phyloP scores from a whole-genome alignment of 2,329 filamentous ascomycete species.

The Arthrobotrys sphaeroides region DNA sequence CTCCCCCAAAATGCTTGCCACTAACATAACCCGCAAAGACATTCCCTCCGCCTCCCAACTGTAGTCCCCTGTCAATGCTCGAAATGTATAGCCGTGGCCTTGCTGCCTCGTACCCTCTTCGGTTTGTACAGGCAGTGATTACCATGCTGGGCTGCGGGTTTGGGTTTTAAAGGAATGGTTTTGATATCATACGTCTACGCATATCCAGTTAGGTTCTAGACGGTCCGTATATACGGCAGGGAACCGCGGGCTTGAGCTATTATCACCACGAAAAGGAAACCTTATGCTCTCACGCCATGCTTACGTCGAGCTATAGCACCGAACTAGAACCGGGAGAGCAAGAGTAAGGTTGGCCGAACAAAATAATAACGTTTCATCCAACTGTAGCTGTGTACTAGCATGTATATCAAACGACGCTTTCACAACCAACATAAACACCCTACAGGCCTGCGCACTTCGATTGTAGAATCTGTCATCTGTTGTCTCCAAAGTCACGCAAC shows the following conservation, averaged over 20 bases:
- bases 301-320: too few relatives aligned
- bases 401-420: too few relatives aligned
- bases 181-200: background rate
- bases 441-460: too few relatives aligned
- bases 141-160: background rate
- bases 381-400: background rate
- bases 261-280: background rate
- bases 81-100: too few relatives aligned
- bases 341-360: background rate
- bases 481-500: too few relatives aligned
- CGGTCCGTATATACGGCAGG: background rate
- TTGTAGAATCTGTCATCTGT: too few relatives aligned
- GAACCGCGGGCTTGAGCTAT: background rate
- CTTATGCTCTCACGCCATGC: too few relatives aligned
- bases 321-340: too few relatives aligned
- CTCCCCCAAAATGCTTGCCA: background rate
- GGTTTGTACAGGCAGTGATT: slow-evolving; percentile 2
- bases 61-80: background rate
- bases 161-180: too few relatives aligned
- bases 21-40: slow-evolving; percentile 17
- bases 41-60: background rate
- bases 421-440: too few relatives aligned
- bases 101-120: too few relatives aligned
- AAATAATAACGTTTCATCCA: background rate
- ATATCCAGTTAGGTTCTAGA: background rate